Base-by-base conservation (phyloP, 306 rosid genomes). In the Acacia confusa region DNA sequence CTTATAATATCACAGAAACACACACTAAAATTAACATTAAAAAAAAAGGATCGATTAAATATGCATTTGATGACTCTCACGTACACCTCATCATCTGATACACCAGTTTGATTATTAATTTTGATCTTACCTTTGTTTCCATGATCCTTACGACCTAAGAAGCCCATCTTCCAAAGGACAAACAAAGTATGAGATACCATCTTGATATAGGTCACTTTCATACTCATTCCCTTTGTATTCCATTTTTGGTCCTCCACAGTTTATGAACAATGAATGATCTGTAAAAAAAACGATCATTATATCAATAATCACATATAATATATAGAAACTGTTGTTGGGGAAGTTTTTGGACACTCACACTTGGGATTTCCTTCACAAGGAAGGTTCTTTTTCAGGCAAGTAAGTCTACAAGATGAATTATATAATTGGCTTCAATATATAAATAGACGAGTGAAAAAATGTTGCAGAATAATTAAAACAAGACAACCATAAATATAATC, bases 201-300 rank as follows among this genome's bases (percentile, higher is more conserved):
- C 79, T 5, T 0, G 20, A 22, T 7, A 45, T 7, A 72, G 47
- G 85, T 94, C 94, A 4, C 72, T 86, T 36, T 80, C 87, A 64
- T 88, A 94, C 36, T 55, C 13, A 38, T 88, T 80, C 4, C 87
- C 92, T 17, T 80, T 83, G 68, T 75, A 24, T 9, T 84, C 78
- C 73, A 32, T 73, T 41, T n/a, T 11, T 0, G 9, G 2, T 44
- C 97, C 98, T 82, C 97, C 97, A 73, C 94, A 94, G 58, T 94
- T 91, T 32, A 94, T 88, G 85, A 91, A 94, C 74, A 92, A 61
- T 19, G 89, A 85, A 84, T 84, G 74, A 78, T 90, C 93, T 94
- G 83, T 77, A 87, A 45, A 45, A 2, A 76, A 67, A 72, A 6
- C 20, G 72, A 36, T 27, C 28, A 20, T 32, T 80, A 65, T 60